Percentiles rank a stretch among this genome's conserved stretches.
Evolutionary conservation across 441 rosid species (phyloP).

Genomic region (Daphne laureola): DNA sequence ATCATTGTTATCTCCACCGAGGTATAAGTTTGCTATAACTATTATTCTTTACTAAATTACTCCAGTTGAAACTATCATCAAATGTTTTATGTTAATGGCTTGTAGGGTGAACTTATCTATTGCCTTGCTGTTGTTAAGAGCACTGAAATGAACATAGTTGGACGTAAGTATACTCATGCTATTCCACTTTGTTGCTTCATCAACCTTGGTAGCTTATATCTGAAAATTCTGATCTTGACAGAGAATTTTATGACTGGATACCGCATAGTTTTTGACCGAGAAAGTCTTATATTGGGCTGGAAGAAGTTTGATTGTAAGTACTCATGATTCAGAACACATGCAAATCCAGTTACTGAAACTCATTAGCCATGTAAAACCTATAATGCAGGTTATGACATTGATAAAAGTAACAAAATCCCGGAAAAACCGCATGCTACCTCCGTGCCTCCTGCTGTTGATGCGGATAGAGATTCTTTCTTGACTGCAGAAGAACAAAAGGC

Average conservation of each 20-base stretch:
- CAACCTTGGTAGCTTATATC: slow-evolving; percentile 5
- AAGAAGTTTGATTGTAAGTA: slow-evolving; percentile 67
- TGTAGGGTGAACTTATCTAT: slow-evolving; percentile 49
- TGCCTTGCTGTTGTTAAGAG: slow-evolving; percentile 56
- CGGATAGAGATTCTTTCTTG: slow-evolving; percentile 35
- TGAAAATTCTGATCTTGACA: slow-evolving; percentile 22
- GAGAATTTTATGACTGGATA: slow-evolving; percentile 83
- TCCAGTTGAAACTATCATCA: slow-evolving; percentile 8
- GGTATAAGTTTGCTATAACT: slow-evolving; percentile 21
- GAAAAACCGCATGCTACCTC: slow-evolving; percentile 29
- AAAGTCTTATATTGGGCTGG: slow-evolving; percentile 69
- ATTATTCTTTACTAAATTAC: not conserved
- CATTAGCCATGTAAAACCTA: not conserved
- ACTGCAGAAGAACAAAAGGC: slow-evolving; percentile 24
- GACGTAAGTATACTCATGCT: slow-evolving; percentile 31
- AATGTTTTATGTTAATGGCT: slow-evolving; percentile 5
- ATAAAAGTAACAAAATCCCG: slow-evolving; percentile 23
- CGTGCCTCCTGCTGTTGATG: slow-evolving; percentile 59
- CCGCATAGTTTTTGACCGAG: slow-evolving; percentile 70
- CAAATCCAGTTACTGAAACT: slow-evolving; percentile 1
- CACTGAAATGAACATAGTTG: slow-evolving; percentile 48
- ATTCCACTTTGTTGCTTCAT: no score
- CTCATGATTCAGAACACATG: not conserved
- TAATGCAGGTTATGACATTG: slow-evolving; percentile 54
- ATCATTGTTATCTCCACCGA: slow-evolving; percentile 49